Percentiles rank a stretch among this genome's conserved stretches.
Conservation (phyloP, 768 basidiomycete species). For the Leucosporidium creatinivorum region DNA sequence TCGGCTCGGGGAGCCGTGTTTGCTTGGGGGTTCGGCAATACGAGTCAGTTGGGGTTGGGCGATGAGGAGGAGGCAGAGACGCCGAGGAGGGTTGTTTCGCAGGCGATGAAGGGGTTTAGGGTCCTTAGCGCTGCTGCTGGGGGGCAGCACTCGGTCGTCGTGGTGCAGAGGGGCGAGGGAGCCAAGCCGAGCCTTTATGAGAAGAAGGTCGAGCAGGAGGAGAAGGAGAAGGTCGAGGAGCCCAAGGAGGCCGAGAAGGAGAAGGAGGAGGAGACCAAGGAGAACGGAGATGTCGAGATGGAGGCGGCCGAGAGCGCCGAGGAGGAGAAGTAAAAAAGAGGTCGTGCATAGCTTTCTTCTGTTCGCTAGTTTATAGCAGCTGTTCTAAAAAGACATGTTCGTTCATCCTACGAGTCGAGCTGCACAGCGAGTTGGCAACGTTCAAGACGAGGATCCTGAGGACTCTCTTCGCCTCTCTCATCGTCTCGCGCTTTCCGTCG, state of each 20-base stretch:
- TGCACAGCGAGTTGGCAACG: too few species aligned
- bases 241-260: too few species aligned
- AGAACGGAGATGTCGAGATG: neutral
- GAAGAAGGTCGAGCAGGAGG: neutral
- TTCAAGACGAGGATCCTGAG: too few species aligned
- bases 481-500: too few species aligned
- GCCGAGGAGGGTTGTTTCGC: constrained; percentile 38
- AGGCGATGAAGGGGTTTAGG: constrained; percentile 33
- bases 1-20: constrained; percentile 44
- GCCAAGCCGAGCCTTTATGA: neutral
- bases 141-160: constrained; percentile 42
- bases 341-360: too few species aligned
- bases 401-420: too few species aligned
- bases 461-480: too few species aligned
- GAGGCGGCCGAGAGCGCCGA: neutral
- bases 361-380: too few species aligned
- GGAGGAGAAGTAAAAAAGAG: neutral
- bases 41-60: constrained; percentile 45
- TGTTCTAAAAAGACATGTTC: too few species aligned
- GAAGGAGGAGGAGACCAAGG: neutral
- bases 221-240: too few species aligned
- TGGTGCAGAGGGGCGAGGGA: constrained; percentile 18
- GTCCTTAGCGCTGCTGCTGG: constrained; percentile 40
- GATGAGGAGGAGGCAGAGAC: constrained; percentile 40
- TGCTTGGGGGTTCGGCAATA: constrained; percentile 45